These are phyloP conservation scores for Zelopaecilomyces penicillatus DNA, from an alignment of 2,329 filamentous ascomycete genomes.

Conservation along the genomic window DNA sequence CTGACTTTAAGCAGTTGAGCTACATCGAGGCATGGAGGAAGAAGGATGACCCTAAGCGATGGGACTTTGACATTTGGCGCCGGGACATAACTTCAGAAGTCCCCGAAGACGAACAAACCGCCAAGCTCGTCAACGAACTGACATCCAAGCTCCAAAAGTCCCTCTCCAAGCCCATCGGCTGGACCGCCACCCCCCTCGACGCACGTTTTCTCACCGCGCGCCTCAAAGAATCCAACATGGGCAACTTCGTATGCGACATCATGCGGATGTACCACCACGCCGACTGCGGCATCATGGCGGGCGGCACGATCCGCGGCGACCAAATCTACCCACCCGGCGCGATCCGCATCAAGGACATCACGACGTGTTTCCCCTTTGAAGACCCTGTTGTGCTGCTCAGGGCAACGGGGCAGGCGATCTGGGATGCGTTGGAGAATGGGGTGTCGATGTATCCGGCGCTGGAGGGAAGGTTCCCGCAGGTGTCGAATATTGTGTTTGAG, in stretches of 20 bases:
- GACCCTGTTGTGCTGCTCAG: slow-evolving; percentile 76
- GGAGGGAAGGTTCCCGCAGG: slow-evolving; percentile 77
- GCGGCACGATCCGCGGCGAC: slow-evolving; percentile 79
- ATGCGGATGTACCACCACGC: slow-evolving; percentile 77
- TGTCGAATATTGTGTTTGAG: slow-evolving; percentile 71
- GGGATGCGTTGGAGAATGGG: slow-evolving; percentile 76
- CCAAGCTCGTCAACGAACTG: slow-evolving; percentile 56
- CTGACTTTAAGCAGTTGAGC: slow-evolving; percentile 86
- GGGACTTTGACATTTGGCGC: slow-evolving; percentile 72
- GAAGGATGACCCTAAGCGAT: slow-evolving; percentile 37
- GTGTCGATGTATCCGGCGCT: slow-evolving; percentile 73
- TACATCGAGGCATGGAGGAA: slow-evolving; percentile 71
- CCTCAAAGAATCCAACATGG: slow-evolving; percentile 69
- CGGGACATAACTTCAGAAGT: slow-evolving; percentile 66
- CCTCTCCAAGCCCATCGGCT: slow-evolving; percentile 74
- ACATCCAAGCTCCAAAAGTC: slow-evolving; percentile 68
- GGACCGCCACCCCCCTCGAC: slow-evolving; percentile 74
- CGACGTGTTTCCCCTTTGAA: slow-evolving; percentile 87
- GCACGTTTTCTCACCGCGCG: slow-evolving; percentile 79
- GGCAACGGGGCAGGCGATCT: slow-evolving; percentile 62
- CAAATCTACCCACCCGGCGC: slow-evolving; percentile 80
- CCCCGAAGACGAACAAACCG: slow-evolving; percentile 51
- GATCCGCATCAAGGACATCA: slow-evolving; percentile 70
- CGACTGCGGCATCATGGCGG: slow-evolving; percentile 77
- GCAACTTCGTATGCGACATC: slow-evolving; percentile 85